These are phyloP conservation scores for Daucus carota DNA, from an alignment of 129 eudicot genomes.

Conservation along the genomic window DNA sequence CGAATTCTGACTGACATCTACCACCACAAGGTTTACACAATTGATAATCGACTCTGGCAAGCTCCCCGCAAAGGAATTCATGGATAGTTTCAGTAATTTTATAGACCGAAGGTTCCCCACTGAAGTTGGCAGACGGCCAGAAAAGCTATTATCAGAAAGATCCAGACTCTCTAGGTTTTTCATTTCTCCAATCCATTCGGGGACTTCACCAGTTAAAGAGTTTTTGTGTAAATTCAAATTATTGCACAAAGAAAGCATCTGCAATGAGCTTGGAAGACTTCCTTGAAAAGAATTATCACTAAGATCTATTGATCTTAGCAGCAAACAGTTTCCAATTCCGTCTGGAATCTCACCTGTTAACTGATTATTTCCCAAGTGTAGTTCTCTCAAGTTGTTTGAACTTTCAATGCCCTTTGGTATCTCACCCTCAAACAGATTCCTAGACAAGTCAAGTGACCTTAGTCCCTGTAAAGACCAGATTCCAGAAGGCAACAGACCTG, in stretches of 20 bases:
- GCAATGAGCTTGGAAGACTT: slow-evolving; percentile 9
- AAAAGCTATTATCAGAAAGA: slow-evolving; percentile 9
- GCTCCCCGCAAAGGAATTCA: slow-evolving; percentile 11
- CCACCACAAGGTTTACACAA: neutral
- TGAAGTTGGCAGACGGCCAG: slow-evolving; percentile 4
- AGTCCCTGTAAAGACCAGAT: slow-evolving; percentile 12
- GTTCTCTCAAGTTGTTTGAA: slow-evolving; percentile 6
- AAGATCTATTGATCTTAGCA: slow-evolving; percentile 3
- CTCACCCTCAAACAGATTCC: slow-evolving; percentile 10
- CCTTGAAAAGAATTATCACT: slow-evolving; percentile 7
- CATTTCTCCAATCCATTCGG: slow-evolving; percentile 14
- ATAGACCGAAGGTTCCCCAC: slow-evolving; percentile 1
- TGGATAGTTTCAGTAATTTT: neutral
- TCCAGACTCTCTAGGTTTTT: slow-evolving; percentile 12
- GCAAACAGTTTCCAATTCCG: slow-evolving; percentile 9
- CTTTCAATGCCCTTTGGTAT: slow-evolving; percentile 10
- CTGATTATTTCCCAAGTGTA: slow-evolving; percentile 12
- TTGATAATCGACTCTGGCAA: slow-evolving; percentile 12
- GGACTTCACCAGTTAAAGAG: neutral
- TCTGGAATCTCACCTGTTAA: slow-evolving; percentile 6
- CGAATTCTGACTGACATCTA: slow-evolving; percentile 4
- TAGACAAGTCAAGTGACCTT: slow-evolving; percentile 2
- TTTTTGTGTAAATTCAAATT: neutral
- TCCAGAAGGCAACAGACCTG: slow-evolving; percentile 9
- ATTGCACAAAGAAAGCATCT: slow-evolving; percentile 11